phyloP scores from a whole-genome alignment of 805 yeast genomes.

The Kluyveromyces aestuarii region DNA sequence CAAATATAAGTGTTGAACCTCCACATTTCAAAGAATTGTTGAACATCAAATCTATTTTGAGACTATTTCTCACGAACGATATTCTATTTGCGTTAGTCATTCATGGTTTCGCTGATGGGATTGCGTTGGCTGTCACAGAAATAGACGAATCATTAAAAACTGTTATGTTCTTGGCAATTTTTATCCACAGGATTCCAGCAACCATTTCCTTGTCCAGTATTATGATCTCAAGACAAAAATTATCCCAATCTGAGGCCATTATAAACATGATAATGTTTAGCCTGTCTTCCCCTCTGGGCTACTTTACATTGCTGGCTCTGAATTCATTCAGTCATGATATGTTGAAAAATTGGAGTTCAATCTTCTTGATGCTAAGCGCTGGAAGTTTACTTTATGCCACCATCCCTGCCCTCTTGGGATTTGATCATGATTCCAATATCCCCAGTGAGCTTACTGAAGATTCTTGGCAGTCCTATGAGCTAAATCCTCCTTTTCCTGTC shows the following conservation, averaged over 20 bases:
- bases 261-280: constrained; percentile 38
- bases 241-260: constrained; percentile 30
- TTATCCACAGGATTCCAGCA: constrained; percentile 59
- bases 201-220: constrained; percentile 49
- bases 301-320: constrained; percentile 18
- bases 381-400: constrained; percentile 30
- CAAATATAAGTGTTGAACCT: not conserved
- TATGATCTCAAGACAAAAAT: constrained; percentile 34
- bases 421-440: constrained; percentile 11
- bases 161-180: constrained; percentile 45
- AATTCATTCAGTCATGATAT: constrained; percentile 20
- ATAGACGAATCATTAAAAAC: constrained; percentile 30
- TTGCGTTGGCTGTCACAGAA: constrained; percentile 50
- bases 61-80: constrained; percentile 34
- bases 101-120: constrained; percentile 57
- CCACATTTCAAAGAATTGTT: constrained; percentile 12
- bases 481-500: not conserved
- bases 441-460: not conserved
- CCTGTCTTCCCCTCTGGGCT: constrained; percentile 27
- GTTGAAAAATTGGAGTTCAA: constrained; percentile 25
- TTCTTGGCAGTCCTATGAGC: not conserved
- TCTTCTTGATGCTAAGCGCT: constrained; percentile 26
- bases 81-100: constrained; percentile 49
- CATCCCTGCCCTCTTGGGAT: constrained; percentile 23
- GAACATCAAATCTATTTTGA: constrained; percentile 16